Base-by-base conservation (phyloP, 257 asterid genomes). In the Avicennia marina region DNA sequence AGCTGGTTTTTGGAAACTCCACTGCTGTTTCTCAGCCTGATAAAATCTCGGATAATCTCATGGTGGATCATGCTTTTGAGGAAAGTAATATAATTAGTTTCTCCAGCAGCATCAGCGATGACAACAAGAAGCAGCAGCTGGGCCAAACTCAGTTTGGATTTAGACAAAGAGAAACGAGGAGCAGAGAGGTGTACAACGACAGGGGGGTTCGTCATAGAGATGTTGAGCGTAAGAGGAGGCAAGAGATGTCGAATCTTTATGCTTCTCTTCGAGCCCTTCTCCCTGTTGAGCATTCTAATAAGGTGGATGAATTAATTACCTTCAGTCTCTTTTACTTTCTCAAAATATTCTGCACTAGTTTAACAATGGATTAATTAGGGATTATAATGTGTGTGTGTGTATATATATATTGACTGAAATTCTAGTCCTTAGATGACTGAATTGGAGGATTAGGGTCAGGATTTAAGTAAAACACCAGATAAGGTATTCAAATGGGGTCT, bases 191-290 rank as follows among this genome's bases (percentile, higher is more conserved):
- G 9, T 1, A 29, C 39, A 49, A 22, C 51, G 64, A 21, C n/a
- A 67, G 20, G 26, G 75, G 33, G 73, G 51, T 65, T 52, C 41
- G 67, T 52, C 89, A 72, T 38, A 59, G 83, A 22, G 80, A 80
- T 25, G 53, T 73, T 5, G 81, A 77, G 27, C 53, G 72, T 32
- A 79, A 63, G n/a, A 63, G 83, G 56, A 69, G 86, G 63, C 77
- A 54, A 58, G 70, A 73, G 24, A 76, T 70, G 83, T 38, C 83
- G 0, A 21, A 43, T 6, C 81, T 71, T 44, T 44, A 27, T 18
- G 57, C 68, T 43, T 76, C 83, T 20, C 83, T 76, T 33, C 56
- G 75, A 10, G 52, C 76, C 34, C 68, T 65, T 58, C 83, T 80
- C 46, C 87, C 87, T 44, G 60, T 18, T 6, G 70, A 63, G 2